These are phyloP conservation scores for Theileria luwenshuni DNA, from an alignment of 169 alveolate genomes.

Conservation along the genomic window DNA sequence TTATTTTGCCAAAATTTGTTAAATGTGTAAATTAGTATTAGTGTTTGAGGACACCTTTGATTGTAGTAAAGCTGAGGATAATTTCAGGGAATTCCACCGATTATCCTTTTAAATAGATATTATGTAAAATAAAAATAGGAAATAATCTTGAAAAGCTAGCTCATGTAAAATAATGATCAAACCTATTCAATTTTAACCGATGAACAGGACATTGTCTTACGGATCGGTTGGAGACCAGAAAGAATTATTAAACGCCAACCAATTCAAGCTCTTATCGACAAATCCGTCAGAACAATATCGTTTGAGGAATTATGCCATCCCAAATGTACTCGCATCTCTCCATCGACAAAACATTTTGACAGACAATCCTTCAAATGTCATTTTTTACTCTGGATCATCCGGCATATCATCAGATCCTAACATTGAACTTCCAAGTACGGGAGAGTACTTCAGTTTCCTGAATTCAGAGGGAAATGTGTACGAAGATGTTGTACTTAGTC, in stretches of 20 bases:
- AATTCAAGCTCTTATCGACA: background rate
- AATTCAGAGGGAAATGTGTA: constrained; percentile 5
- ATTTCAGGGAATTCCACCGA: background rate
- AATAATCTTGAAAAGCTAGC: too few species aligned
- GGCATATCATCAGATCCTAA: background rate
- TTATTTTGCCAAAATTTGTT: background rate
- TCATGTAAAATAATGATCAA: too few species aligned
- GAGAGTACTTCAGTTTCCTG: constrained; percentile 12
- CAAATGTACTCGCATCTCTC: constrained; percentile 11
- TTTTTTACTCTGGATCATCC: constrained; percentile 4
- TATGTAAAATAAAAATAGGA: too few species aligned
- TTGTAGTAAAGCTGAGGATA: background rate
- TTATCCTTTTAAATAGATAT: too few species aligned
- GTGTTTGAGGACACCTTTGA: background rate
- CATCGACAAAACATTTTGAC: constrained; percentile 19
- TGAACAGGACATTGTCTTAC: background rate
- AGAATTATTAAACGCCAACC: background rate
- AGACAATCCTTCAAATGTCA: constrained; percentile 22
- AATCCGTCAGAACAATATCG: constrained; percentile 24
- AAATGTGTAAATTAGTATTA: constrained; percentile 1
- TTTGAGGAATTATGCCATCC: background rate
- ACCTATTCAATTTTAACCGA: background rate
- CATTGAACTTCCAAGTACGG: constrained; percentile 21
- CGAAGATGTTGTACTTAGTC: background rate
- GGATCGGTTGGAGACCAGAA: background rate